Evolutionary conservation across 1,284 basidiomycete species (phyloP), one percentile per base, ranked within the genome.

Genomic region (Schizophyllum amplum): DNA sequence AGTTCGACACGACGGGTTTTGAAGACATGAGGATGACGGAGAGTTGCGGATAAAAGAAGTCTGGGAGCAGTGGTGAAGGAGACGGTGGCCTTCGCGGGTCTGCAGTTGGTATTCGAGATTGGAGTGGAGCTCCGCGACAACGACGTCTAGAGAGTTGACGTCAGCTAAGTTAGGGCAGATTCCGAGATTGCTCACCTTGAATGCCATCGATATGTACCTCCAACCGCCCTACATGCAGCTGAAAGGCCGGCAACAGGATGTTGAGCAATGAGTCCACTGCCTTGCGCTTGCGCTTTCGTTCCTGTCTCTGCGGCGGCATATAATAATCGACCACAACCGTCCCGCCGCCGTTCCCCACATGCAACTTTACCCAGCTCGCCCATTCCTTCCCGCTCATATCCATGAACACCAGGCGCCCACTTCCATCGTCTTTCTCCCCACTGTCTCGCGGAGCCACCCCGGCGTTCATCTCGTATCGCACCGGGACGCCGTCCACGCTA

Each of bases 191-290:
- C 78, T 60, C 67, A 86, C 86, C 84, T 64, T 73, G 65, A 59
- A 73, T 68, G 25, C 68, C 66, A 55, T 82, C 80, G 50, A 91
- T 67, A 33, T 74, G 73, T 4, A 87, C 83, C 63, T 86, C 82
- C 59, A 89, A 70, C 62, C 76, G 75, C 27, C 83, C 83, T 51
- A 91, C 73, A 11, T 85, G 80, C 22, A 87, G 68, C 5, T 80
- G 69, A 65, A 91, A 91, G 17, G 80, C 80, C 4, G 87, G 88
- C 51, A 91, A 66, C 52, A 87, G 70, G 21, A 89, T 68, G 60
- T 79, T 69, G 27, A 85, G 61, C 20, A 60, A 62, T 17, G 61
- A 62, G 11, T 68, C 64, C 33, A 61, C 68, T 50, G 63, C 63
- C 62, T 66, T 71, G 53, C 60, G 64, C 54, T 70, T 72, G 60